Conservation (phyloP, 331 rosid species). For the Prunus yedoensis region DNA sequence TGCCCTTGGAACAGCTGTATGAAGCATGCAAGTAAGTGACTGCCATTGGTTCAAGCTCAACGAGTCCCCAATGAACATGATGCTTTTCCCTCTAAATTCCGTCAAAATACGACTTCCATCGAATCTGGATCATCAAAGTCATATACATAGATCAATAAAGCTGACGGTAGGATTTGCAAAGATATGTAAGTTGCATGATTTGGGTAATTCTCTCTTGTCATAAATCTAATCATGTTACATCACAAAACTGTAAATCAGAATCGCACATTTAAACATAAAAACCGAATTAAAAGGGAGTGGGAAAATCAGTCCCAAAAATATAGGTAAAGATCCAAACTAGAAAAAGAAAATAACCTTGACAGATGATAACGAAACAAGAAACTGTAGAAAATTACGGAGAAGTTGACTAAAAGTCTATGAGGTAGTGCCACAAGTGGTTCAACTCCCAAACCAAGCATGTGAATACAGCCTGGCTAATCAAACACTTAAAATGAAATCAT, state of each 20-base stretch:
- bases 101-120: conserved; percentile 45
- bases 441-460: too few relatives aligned
- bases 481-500: too few relatives aligned
- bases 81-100: conserved; percentile 42
- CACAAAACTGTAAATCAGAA: not conserved
- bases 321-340: too few relatives aligned
- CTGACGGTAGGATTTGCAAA: not conserved
- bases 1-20: conserved; percentile 38
- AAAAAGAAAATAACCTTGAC: not conserved
- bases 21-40: conserved; percentile 83
- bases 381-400: too few relatives aligned
- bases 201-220: too few relatives aligned
- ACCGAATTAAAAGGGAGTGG: too few relatives aligned
- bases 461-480: too few relatives aligned
- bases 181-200: not conserved
- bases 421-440: too few relatives aligned
- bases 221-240: not conserved
- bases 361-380: too few relatives aligned
- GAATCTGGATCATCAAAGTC: conserved; percentile 41
- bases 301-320: too few relatives aligned
- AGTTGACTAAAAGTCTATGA: too few relatives aligned
- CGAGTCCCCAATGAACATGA: conserved; percentile 79
- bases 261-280: not conserved
- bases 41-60: conserved; percentile 93
- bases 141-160: not conserved